Evolutionary conservation across 306 rosid genomes (phyloP).

Genomic region (Corylus heterophylla): DNA sequence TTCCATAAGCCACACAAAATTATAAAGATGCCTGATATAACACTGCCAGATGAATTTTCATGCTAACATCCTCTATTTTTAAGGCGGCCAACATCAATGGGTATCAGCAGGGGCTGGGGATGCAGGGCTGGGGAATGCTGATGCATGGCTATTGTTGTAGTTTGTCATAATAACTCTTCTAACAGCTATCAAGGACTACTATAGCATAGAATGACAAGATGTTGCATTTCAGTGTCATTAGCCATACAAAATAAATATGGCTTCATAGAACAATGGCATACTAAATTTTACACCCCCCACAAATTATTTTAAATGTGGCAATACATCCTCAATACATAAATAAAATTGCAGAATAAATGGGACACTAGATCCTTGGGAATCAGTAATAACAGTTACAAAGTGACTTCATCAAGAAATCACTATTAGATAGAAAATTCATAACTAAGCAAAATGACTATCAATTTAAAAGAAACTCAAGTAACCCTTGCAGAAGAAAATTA

Average conservation of each 20-base stretch:
- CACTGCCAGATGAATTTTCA: not conserved
- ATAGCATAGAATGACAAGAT: not conserved
- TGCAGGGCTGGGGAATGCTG: not conserved
- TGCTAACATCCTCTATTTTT: not conserved
- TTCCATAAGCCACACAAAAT: not conserved
- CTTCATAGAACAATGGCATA: not conserved
- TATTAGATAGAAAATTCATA: not conserved
- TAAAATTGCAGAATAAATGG: not conserved
- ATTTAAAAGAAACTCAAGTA: not conserved
- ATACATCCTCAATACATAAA: not conserved
- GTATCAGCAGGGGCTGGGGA: not conserved
- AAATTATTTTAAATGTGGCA: not conserved
- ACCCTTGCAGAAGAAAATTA: not conserved
- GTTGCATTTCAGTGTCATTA: not conserved
- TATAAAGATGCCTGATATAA: not conserved
- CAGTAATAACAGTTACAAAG: not conserved
- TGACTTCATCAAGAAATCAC: not conserved
- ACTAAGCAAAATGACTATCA: not conserved
- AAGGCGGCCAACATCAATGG: not conserved
- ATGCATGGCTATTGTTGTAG: not conserved
- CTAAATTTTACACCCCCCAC: not conserved
- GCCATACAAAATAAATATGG: not conserved
- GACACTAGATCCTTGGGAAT: not conserved
- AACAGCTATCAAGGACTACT: not conserved
- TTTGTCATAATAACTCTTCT: too few species aligned